These are phyloP conservation scores for Huntiella abstrusa DNA, from an alignment of 2,329 filamentous ascomycete species.

Conservation along the genomic window DNA sequence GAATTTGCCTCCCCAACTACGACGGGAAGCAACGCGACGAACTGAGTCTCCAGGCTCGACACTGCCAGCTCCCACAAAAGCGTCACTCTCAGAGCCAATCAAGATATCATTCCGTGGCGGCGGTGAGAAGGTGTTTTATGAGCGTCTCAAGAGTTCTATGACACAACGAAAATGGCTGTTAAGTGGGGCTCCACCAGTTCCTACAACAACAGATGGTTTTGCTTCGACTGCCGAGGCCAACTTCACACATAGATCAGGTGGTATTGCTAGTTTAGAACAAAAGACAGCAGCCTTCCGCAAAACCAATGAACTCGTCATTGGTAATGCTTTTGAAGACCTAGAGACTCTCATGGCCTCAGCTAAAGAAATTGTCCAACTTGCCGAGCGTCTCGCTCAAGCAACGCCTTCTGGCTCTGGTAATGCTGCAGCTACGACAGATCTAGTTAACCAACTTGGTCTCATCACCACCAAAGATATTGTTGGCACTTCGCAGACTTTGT, in stretches of 20 bases:
- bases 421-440: constrained; percentile 49
- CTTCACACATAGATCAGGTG: constrained; percentile 41
- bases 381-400: constrained; percentile 57
- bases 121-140: constrained; percentile 77
- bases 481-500: constrained; percentile 61
- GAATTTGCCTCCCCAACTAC: constrained; percentile 20
- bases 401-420: constrained; percentile 19
- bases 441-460: constrained; percentile 55
- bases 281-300: constrained; percentile 67
- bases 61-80: constrained; percentile 21
- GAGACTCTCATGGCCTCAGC: constrained; percentile 95
- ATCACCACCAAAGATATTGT: constrained; percentile 94
- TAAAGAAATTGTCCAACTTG: constrained; percentile 85
- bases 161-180: constrained; percentile 92
- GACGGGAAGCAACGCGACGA: constrained; percentile 21
- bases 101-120: constrained; percentile 85
- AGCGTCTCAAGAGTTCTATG: constrained; percentile 71
- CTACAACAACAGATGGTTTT: constrained; percentile 31
- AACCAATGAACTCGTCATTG: constrained; percentile 86
- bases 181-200: constrained; percentile 73
- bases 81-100: constrained; percentile 52
- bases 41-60: constrained; percentile 64
- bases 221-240: constrained; percentile 12
- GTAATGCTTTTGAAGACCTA: constrained; percentile 84
- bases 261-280: constrained; percentile 82